Base-by-base conservation (phyloP, 2,329 filamentous ascomycete species). In the Dothideomycetidae sp. region DNA sequence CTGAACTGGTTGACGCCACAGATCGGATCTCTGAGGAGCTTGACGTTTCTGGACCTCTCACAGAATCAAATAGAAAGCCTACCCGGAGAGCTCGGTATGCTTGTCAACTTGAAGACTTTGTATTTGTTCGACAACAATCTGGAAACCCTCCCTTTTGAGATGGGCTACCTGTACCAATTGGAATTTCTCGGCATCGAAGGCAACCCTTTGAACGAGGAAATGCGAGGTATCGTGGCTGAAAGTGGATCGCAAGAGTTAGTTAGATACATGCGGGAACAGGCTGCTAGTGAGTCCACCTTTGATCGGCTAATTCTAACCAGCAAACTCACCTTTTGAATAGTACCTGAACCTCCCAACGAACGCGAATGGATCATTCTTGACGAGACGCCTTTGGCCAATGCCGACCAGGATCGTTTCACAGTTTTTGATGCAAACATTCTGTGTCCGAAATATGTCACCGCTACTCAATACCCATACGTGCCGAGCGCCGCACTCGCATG, bases 361-460 rank as follows among this genome's bases (percentile, higher is more conserved):
- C 76, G 90, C 50, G 75, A 81, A 50, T 78, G 78, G 61, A 73
- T 94, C 42, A 70, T 81, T n/a, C 71, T 96, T 45, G 56, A 69
- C 56, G 78, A 79, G 37, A 52, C 57, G 3, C 47, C 51, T 14
- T 42, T 47, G 18, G 33, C 32, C 3, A 45, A 65, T 67, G 39
- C 68, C 63, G 44, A 58, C 23, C 50, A 59, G 31, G 56, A 94
- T 52, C 78, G 75, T 37, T 75, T 96, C 55, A 83, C 81, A 40
- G 78, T 93, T 5, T 68, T 96, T 44, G 92, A 83, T 14, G 94
- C 90, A 76, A 98, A 98, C 56, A 93, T 88, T 32, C 71, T 98
- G 9, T 94, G 88, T 60, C 85, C 94, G 59, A 83, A 85, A 52
- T 93, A 90, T 50, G 86, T 86, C 3, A 94, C 86, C 0, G 69